Base-by-base conservation (phyloP, 2,329 filamentous ascomycete species). In the Colletotrichum tamarilloi region DNA sequence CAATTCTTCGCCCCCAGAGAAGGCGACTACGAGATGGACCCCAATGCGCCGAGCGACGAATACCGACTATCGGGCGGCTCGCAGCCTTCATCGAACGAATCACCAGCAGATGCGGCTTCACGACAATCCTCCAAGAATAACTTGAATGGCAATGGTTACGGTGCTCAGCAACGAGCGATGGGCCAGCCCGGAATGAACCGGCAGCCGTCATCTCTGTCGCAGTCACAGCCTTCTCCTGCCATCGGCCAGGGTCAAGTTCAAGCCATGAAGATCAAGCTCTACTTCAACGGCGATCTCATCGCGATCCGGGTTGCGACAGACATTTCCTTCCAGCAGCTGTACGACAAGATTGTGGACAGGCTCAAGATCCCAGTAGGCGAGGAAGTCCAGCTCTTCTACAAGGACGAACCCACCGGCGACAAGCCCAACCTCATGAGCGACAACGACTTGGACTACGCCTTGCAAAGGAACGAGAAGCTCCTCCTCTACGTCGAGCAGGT, bases 21-120 rank as follows among this genome's bases (percentile, higher is more conserved):
- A 78, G 95, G 95, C 42, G 97, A 99, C 81, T 97, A 97, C 80
- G 96, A 98, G 82, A 95, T 98, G 55, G 95, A 98, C 74, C 90
- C 92, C 0, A 91, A 87, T 75, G 87, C 86, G 11, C 82, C 85
- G 11, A 85, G 88, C 59, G 91, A 93, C 22, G 92, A 95, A 72
- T 95, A 95, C 78, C 89, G 94, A 66, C 85, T 95, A 28, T 97
- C 94, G 8, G 89, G 88, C 72, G 90, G 88, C 58, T 95, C 92
- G 22, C 91, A 91, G 69, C 90, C 88, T 62, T 94, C 92, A 1
- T 92, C 91, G 0, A 87, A 85, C 2, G 90, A 90, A 68, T 92
- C 92, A 14, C 87, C 88, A 6, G 86, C 86, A 19, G 88, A 90
- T 68, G 89, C 84, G 24, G 87, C 87, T 56, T 94, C 92, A 4